Base-by-base conservation (phyloP, 352 stramenopile genomes). In the Blastocystis sp. region DNA sequence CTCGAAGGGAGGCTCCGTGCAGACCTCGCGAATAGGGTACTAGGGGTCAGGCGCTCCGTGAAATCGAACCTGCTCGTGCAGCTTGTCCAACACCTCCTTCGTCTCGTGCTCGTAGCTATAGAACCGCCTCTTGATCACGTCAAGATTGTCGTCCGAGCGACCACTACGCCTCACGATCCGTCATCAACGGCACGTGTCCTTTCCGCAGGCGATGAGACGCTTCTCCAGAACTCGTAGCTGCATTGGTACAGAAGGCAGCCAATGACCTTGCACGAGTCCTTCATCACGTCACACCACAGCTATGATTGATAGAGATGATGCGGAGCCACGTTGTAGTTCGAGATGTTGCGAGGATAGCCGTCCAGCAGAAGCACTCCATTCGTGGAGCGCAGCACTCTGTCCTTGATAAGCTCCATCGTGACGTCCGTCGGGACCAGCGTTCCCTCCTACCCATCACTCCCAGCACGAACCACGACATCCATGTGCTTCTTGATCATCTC, bases 201-300 rank as follows among this genome's bases (percentile, higher is more conserved):
- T 84, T 67, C 74, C 74, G 17, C 74, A n/a, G 34, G 48, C 74
- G 17, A 84, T 45, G 53, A 84, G 41, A 23, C 74, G 74, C 53
- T 84, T 84, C 61, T 84, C 74, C 28, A 84, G n/a, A 84, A 84
- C 61, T 84, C 74, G 43, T 84, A 84, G 34, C 74, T 84, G 41
- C 74, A 84, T 41, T 84, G 56, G 74, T 84, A 84, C 56, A 84
- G 56, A 11, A 84, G 48, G 34, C 74, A 84, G 61, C 74, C 74
- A 21, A 84, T 28, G n/a, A 84, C 74, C 14, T 84, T 69, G 53
- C 74, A 84, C 11, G 52, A 69, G 23, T 62, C 40, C 19, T 59
- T 59, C 74, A 84, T 84, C 4, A 84, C 53, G 4, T 84, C 56
- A 64, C 48, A 67, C 74, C 74, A 84, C 23, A 59, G 65, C 74